phyloP scores from a whole-genome alignment of 371 early-diverging fungal genomes.

The Rhizopus stolonifer region DNA sequence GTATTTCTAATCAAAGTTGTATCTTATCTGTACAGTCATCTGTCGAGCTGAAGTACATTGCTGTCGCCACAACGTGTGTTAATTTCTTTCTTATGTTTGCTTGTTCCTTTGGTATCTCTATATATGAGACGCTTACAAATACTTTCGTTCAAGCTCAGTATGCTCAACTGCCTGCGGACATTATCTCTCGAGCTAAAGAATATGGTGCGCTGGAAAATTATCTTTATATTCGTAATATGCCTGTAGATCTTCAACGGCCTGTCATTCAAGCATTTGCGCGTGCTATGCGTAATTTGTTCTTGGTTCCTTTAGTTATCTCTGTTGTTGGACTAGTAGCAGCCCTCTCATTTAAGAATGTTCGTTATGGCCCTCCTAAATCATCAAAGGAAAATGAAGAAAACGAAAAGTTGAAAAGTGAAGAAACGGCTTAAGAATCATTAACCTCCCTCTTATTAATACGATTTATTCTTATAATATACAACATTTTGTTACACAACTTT shows the following conservation, averaged over 20 bases:
- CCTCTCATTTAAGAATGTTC: conserved; percentile 42
- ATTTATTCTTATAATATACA: no score
- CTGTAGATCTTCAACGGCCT: conserved; percentile 30
- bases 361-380: conserved; percentile 18
- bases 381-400: conserved; percentile 4
- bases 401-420: not conserved
- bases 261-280: conserved; percentile 58
- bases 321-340: conserved; percentile 52
- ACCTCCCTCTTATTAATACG: no score
- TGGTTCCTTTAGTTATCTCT: conserved; percentile 56
- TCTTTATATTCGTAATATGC: conserved; percentile 33
- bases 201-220: conserved; percentile 38
- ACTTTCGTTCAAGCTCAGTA: conserved; percentile 25
- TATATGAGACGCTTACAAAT: conserved; percentile 36
- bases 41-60: conserved; percentile 53
- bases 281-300: conserved; percentile 60
- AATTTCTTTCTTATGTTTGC: conserved; percentile 46
- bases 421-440: not conserved
- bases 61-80: conserved; percentile 64
- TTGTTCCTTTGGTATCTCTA: conserved; percentile 39
- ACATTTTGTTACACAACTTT: no score
- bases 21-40: conserved; percentile 61
- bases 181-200: conserved; percentile 22
- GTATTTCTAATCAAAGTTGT: conserved; percentile 62
- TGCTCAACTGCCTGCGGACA: conserved; percentile 14